Percentiles rank a stretch among this genome's conserved stretches.
phyloP scores from a whole-genome alignment of 2,329 filamentous ascomycete species.

The Aspergillus aculeatinus region DNA sequence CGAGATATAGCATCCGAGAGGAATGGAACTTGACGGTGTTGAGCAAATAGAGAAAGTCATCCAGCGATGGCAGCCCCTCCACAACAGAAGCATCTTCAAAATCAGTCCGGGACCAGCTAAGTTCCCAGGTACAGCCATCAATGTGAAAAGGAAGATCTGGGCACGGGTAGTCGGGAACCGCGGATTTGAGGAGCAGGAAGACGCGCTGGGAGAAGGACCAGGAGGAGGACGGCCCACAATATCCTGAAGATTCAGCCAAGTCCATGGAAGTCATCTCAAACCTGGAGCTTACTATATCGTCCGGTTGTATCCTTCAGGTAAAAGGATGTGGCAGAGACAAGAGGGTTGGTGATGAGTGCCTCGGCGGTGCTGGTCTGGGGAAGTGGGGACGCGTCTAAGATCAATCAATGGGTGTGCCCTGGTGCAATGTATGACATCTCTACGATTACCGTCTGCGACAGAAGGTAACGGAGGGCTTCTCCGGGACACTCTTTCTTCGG shows the following conservation, averaged over 20 bases:
- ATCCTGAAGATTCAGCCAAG: conserved; percentile 6
- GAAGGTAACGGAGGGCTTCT: too few species aligned
- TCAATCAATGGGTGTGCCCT: too few species aligned
- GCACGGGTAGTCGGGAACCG: conserved; percentile 7
- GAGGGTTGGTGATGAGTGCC: too few species aligned
- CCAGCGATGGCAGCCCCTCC: conserved; percentile 8
- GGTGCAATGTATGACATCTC: too few species aligned
- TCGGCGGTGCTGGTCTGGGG: too few species aligned
- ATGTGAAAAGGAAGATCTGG: conserved; percentile 12
- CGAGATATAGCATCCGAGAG: conserved; percentile 9
- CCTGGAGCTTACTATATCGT: too few species aligned
- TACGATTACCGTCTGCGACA: too few species aligned
- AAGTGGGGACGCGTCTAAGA: too few species aligned
- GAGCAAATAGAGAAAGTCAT: conserved; percentile 10
- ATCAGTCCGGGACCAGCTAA: conserved; percentile 6
- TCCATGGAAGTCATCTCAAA: too few species aligned
- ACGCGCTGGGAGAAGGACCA: conserved; percentile 14
- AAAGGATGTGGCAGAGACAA: too few species aligned
- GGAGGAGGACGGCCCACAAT: conserved; percentile 13
- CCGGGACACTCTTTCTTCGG: too few species aligned
- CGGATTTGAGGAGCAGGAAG: conserved; percentile 10
- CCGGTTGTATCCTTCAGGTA: too few species aligned
- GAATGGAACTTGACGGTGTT: conserved; percentile 11
- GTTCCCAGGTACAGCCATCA: conserved; percentile 11
- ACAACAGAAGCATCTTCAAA: not conserved